These are phyloP conservation scores for Boechera stricta DNA, from an alignment of 345 rosid genomes.

Conservation along the genomic window DNA sequence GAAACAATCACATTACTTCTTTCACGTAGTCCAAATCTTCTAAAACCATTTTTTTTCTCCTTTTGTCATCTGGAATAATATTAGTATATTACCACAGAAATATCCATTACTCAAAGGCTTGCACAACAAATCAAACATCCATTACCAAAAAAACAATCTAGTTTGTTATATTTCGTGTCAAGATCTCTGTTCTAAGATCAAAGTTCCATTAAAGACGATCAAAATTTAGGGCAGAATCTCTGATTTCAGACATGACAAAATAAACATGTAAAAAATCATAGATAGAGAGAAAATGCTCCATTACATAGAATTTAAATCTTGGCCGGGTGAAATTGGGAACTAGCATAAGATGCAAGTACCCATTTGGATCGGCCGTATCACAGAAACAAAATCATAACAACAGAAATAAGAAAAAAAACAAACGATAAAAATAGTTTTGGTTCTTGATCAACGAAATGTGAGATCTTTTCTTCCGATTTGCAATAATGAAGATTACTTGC, in stretches of 20 bases:
- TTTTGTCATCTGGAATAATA: too few relatives aligned
- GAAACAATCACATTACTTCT: too few relatives aligned
- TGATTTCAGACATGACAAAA: constrained; percentile 10
- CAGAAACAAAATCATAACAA: not conserved
- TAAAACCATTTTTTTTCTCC: too few relatives aligned
- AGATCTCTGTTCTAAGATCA: not conserved
- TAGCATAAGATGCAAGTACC: constrained; percentile 22
- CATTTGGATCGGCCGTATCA: constrained; percentile 55
- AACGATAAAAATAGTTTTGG: not conserved
- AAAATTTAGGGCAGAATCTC: constrained; percentile 31
- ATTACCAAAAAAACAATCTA: too few relatives aligned
- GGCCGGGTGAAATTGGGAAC: constrained; percentile 60
- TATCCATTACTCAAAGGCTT: too few relatives aligned
- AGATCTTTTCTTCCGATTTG: constrained; percentile 29
- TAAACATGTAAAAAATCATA: constrained; percentile 11
- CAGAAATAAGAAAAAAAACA: not conserved
- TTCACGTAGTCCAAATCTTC: too few relatives aligned
- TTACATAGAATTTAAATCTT: constrained; percentile 13
- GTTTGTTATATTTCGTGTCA: too few relatives aligned
- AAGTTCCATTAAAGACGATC: not conserved
- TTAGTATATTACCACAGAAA: too few relatives aligned
- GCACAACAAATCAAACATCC: too few relatives aligned
- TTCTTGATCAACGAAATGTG: constrained; percentile 9
- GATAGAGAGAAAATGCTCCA: constrained; percentile 1
- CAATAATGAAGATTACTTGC: constrained; percentile 20